A percentile compares a stretch with the other conserved stretches of the same genome.
Evolutionary conservation across 345 rosid genomes (phyloP).

Genomic region (Eucalyptus erythrocorys): DNA sequence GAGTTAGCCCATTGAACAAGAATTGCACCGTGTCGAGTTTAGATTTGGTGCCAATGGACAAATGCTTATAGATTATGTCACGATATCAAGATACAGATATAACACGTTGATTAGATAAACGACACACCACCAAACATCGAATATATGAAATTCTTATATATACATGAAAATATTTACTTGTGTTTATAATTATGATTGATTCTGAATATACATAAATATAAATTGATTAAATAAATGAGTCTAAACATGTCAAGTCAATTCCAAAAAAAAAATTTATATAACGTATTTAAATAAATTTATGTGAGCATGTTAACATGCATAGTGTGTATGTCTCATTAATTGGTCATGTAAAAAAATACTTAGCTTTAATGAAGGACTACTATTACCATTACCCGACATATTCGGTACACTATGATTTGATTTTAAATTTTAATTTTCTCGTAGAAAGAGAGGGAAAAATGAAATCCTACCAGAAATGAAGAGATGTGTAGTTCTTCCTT

Average conservation of each 20-base stretch:
- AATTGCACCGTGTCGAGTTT: not conserved
- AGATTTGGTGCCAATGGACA: not conserved
- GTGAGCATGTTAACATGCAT: not conserved
- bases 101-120: not conserved
- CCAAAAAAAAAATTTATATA: too few species aligned
- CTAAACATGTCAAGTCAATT: not conserved
- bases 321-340: not conserved
- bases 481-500: not conserved
- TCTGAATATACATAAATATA: not conserved
- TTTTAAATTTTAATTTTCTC: not conserved
- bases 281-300: too few species aligned
- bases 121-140: not conserved
- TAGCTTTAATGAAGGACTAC: not conserved
- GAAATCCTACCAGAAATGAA: not conserved
- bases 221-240: not conserved
- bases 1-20: too few species aligned
- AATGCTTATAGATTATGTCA: not conserved
- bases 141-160: not conserved
- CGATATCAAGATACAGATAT: not conserved
- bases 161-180: not conserved
- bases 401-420: not conserved
- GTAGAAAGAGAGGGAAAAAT: not conserved
- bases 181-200: not conserved
- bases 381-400: not conserved
- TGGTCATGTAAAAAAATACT: not conserved